A percentile compares a stretch with the other conserved stretches of the same genome.
Conservation (phyloP, 1,284 basidiomycete genomes). For the Apiotrichum sp. region DNA sequence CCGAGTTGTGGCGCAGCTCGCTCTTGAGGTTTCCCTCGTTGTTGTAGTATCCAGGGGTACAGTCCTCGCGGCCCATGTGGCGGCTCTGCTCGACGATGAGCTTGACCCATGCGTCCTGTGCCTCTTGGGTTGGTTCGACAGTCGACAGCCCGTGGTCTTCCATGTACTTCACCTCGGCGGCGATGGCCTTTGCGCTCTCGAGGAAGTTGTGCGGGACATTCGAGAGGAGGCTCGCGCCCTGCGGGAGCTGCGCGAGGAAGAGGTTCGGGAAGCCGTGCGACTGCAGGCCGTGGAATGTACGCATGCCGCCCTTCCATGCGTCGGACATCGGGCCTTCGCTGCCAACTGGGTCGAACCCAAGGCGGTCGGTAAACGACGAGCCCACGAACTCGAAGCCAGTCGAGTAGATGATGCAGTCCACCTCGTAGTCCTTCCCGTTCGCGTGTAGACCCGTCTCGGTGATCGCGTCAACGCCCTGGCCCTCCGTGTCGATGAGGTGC, state of each 20-base stretch:
- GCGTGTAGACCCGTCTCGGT: background rate
- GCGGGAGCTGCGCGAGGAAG: background rate
- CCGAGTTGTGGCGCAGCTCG: background rate
- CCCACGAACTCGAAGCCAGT: background rate
- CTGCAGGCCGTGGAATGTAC: background rate
- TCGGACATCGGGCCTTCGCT: background rate
- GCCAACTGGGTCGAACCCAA: background rate
- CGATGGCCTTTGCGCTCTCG: background rate
- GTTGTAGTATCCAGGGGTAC: background rate
- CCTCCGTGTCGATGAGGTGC: background rate
- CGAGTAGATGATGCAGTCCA: background rate
- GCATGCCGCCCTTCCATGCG: background rate
- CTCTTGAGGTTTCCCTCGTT: background rate
- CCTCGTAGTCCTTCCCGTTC: background rate
- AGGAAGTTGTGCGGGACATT: background rate
- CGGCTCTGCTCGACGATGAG: background rate
- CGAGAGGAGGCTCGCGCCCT: background rate
- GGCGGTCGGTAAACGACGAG: background rate
- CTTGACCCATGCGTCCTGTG: background rate
- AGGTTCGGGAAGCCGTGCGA: slow-evolving; percentile 1
- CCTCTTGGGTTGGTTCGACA: background rate
- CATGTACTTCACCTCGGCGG: background rate
- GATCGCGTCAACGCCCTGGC: background rate
- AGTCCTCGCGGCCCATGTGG: background rate
- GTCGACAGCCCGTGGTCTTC: background rate